Evolutionary conservation across 805 yeast species (phyloP), one percentile per base, ranked within the genome.

Genomic region (Kluyveromyces starmeri): DNA sequence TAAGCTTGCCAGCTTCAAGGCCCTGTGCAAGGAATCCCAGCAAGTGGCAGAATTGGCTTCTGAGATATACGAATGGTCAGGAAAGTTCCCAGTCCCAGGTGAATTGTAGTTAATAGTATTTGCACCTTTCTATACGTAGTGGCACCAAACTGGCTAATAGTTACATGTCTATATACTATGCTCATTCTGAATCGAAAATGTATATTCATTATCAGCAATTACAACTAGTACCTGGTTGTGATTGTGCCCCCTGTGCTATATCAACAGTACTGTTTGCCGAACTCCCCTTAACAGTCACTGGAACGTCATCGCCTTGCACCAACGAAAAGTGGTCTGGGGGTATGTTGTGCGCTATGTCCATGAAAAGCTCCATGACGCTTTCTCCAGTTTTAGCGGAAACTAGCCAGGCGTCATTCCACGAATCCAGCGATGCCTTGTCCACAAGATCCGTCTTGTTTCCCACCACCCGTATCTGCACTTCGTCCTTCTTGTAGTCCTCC

Each of bases 41-140:
- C 78, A 75, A 42, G 78, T 85, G 29, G 68, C 71, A 55, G 61
- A 59, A 4, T 65, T 84, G 50, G 75, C 74, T 42, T 55, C 68
- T 34, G 88, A 81, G 53, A 83, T 85, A 37, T 65, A 75, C 30
- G 63, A 63, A 15, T 85, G 89, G 84, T 89, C 72, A 32, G 69
- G 78, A 24, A 53, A 71, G 42, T 85, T 67, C 65, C 95, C 95
- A 18, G 94, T 86, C 43, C 96, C 96, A 35, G 95, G 95, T 49
- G 94, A 82, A 39, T 53, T 68, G 29, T 57, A 42, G 11, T 20
- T 20, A 20, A 20, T 11, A 20, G 8, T 20, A 20, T 8, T 20
- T 20, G n/a, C n/a, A n/a, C n/a, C n/a, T n/a, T n/a, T n/a, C n/a
- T n/a, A n/a, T 20, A 20, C 23, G 8, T 20, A 20, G 10, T 20